Evolutionary conservation across 129 eudicot species (phyloP).

Genomic region (Saposhnikovia divaricata): DNA sequence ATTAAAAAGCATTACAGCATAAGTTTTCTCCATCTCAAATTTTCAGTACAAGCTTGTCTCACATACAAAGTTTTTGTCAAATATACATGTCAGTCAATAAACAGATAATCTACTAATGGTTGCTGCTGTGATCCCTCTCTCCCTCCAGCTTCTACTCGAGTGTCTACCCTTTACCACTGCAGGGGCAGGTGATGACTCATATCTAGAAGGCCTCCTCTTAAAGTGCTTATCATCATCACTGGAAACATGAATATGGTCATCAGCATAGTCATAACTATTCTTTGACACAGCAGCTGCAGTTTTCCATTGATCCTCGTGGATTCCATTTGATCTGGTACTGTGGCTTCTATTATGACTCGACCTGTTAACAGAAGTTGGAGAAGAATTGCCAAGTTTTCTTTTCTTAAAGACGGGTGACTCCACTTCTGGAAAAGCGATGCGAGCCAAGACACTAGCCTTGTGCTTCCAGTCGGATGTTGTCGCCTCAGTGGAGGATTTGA

Average conservation of each 20-base stretch:
- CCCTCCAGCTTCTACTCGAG: slow-evolving; percentile 24
- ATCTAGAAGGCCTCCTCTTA: no score
- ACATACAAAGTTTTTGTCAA: not conserved
- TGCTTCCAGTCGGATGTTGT: slow-evolving; percentile 34
- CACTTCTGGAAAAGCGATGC: slow-evolving; percentile 72
- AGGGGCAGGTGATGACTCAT: slow-evolving; percentile 39
- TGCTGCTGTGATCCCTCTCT: slow-evolving; percentile 34
- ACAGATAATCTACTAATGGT: slow-evolving; percentile 35
- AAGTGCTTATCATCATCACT: no score
- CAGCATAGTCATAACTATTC: slow-evolving; percentile 19
- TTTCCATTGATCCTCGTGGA: slow-evolving; percentile 21
- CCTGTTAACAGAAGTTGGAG: not conserved
- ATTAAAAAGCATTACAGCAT: not conserved
- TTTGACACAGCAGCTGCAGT: slow-evolving; percentile 16
- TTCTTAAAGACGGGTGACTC: slow-evolving; percentile 49
- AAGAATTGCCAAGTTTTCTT: slow-evolving; percentile 34
- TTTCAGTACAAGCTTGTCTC: not conserved
- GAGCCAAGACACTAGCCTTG: slow-evolving; percentile 72
- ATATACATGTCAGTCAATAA: no score
- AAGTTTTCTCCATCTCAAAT: not conserved
- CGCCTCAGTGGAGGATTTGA: slow-evolving; percentile 15
- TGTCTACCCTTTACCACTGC: slow-evolving; percentile 23
- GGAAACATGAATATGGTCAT: slow-evolving; percentile 19
- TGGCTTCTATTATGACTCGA: slow-evolving; percentile 10
- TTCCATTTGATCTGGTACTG: slow-evolving; percentile 21